Evolutionary conservation across 495 filamentous ascomycete genomes (phyloP), one percentile per base, ranked within the genome.

Genomic region (Xylaria telfairii): DNA sequence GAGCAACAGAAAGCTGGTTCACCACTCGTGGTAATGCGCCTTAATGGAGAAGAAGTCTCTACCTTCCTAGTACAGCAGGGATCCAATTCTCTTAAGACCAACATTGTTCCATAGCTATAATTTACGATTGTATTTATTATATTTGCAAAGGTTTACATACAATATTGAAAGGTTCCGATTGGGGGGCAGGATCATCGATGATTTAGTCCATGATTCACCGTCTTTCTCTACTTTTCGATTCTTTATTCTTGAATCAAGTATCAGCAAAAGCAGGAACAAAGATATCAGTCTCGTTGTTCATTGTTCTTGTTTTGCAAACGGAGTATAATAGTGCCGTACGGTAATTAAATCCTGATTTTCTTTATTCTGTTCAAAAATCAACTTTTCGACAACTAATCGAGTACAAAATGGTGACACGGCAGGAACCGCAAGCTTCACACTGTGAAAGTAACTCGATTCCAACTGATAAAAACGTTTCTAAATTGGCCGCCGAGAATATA

Each of bases 321-420:
- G n/a, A n/a, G n/a, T n/a, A n/a, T n/a, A n/a, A n/a, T n/a, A n/a
- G n/a, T n/a, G 24, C 13, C 10, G 4, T 8, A 39, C 17, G 4
- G 2, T 3, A 42, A 42, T 39, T 67, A 56, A 30, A 44, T 46
- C 4, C 3, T 0, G 5, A 8, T 19, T 54, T 37, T 56, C 34
- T 6, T 32, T 32, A 34, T 26, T 34, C 26, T n/a, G 5, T 32
- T 51, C 5, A 10, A 30, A 65, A 51, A 34, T 32, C 8, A 21
- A 47, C 15, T 32, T 12, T 15, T 13, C 21, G 13, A 37, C 0
- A n/a, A 47, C 26, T 37, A 37, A 37, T 21, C 4, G 26, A 47
- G 10, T 46, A 26, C 28, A 0, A 66, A 67, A 67, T 64, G 59
- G 46, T 26, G 4, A 54, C 39, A 47, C 59, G 34, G 19, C 44